Base-by-base conservation (phyloP, 163 green algal genomes). In the Chlamydomonas reinhardtii region DNA sequence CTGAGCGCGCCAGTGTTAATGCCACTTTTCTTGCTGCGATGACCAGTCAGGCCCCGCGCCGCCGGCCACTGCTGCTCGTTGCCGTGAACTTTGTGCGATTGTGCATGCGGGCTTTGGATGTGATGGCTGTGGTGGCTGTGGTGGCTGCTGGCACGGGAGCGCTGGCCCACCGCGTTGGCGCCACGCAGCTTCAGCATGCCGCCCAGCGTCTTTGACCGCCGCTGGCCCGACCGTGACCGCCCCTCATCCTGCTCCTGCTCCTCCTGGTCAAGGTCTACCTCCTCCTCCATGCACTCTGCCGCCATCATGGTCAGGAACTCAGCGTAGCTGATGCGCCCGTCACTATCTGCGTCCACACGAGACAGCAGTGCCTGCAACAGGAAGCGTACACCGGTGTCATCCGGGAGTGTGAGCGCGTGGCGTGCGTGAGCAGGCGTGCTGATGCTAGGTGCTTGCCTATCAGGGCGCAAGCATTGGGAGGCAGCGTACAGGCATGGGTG, bases 271-370 rank as follows among this genome's bases (percentile, higher is more conserved):
- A n/a, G 31, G 12, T 48, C 31, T 15, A 17, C 64, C 29, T 71
- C 64, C 64, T 71, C 66, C 31, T n/a, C 66, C n/a, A 39, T 3
- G 25, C 62, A 29, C 62, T 32, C 27, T 9, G 64, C 29, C 66
- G 65, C 70, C 48, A 86, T 34, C 80, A 86, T 86, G 54, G 48
- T 35, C n/a, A 86, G 66, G 35, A 86, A 86, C 72, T 87, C 82
- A 27, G 39, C 9, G 82, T 87, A 87, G 54, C 27, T 68, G 72
- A 87, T 82, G 61, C 82, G 82, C 4, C 82, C 82, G 61, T 87
- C 82, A 0, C 37, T n/a, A 39, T 87, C 82, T 0, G 37, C 48
- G 61, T 87, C 82, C 34, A 87, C 35, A 0, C 54, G 32, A 16
- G 37, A 59, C 3, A 87, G 82, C 35, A 87, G 82, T 20, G 82